Evolutionary conservation across 352 stramenopile species (phyloP).

Genomic region (Phytophthora cactorum): DNA sequence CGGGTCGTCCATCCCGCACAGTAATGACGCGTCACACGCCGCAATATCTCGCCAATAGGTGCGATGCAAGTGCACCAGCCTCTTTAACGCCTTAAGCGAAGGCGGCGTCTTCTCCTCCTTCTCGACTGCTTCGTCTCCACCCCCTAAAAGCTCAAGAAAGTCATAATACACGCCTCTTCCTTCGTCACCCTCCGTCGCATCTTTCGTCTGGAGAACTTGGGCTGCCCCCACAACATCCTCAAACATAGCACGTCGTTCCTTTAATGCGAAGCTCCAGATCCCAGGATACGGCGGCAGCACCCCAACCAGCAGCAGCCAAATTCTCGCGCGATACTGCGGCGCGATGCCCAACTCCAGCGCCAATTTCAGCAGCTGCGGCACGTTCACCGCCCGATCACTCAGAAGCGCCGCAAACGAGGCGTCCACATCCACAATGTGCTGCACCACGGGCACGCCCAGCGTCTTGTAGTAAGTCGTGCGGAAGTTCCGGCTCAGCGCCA

Average conservation of each 20-base stretch:
- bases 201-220: constrained; percentile 50
- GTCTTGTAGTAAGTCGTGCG: constrained; percentile 91
- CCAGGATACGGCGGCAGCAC: constrained; percentile 62
- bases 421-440: constrained; percentile 84
- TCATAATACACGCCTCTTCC: constrained; percentile 22
- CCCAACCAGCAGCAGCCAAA: constrained; percentile 67
- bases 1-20: constrained; percentile 51
- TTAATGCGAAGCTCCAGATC: constrained; percentile 66
- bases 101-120: background rate
- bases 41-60: constrained; percentile 53
- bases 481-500: constrained; percentile 78
- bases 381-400: constrained; percentile 58
- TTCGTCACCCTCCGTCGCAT: constrained; percentile 22
- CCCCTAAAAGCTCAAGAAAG: constrained; percentile 31
- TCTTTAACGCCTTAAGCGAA: constrained; percentile 18
- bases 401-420: constrained; percentile 77
- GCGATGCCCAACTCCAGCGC: constrained; percentile 77
- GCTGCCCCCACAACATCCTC: constrained; percentile 62
- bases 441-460: constrained; percentile 82
- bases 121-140: background rate
- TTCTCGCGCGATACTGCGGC: constrained; percentile 51
- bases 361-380: constrained; percentile 73
- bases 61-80: constrained; percentile 48
- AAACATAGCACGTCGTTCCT: constrained; percentile 68
- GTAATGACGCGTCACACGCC: constrained; percentile 20